Conservation (phyloP, 257 asterid genomes). For the Primulina tabacum region DNA sequence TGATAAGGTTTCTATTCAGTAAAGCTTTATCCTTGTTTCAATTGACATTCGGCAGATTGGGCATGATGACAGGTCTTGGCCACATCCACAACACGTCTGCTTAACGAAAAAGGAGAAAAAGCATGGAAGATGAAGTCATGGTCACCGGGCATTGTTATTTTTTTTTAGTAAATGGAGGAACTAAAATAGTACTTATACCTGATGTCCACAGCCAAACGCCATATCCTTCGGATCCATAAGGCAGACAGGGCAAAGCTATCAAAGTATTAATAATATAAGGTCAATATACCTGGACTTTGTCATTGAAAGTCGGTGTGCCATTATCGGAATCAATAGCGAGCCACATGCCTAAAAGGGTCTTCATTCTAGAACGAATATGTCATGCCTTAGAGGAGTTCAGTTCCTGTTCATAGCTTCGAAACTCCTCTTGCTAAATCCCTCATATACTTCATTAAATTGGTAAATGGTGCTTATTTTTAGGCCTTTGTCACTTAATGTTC, state of each 20-base stretch:
- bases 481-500: neutral
- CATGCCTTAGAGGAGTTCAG: neutral
- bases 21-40: conserved; percentile 74
- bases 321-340: neutral
- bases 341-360: neutral
- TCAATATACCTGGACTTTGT: neutral
- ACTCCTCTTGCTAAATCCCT: neutral
- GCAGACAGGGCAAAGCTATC: conserved; percentile 92
- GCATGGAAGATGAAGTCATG: neutral
- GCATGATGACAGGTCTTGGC: conserved; percentile 58
- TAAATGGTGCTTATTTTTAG: neutral
- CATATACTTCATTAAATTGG: neutral
- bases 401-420: neutral
- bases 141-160: neutral
- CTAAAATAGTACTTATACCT: conserved; percentile 40
- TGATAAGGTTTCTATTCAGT: conserved; percentile 31
- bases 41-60: conserved; percentile 73
- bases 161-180: neutral
- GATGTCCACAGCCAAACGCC: conserved; percentile 99
- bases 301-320: neutral
- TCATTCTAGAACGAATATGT: neutral
- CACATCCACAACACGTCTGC: conserved; percentile 87
- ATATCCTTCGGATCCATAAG: conserved; percentile 63
- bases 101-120: neutral
- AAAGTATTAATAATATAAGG: conserved; percentile 2